A percentile compares a stretch with the other conserved stretches of the same genome.
These are phyloP conservation scores for Rhexocercosporidium sp. DNA, from an alignment of 2,329 filamentous ascomycete genomes.

Conservation along the genomic window DNA sequence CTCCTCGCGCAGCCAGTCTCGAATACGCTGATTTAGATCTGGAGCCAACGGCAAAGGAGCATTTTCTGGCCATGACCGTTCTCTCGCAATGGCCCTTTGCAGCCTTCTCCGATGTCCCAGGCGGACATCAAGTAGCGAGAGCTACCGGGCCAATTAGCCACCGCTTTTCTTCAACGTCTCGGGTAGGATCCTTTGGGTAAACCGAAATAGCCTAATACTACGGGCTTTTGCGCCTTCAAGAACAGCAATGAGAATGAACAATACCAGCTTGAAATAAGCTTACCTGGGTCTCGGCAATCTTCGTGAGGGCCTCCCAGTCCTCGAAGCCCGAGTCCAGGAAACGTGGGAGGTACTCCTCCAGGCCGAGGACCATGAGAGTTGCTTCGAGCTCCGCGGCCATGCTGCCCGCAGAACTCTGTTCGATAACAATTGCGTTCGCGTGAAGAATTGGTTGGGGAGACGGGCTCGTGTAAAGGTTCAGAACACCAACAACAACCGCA, in stretches of 20 bases:
- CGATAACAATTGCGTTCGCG: not conserved
- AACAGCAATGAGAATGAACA: not conserved
- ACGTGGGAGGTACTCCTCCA: not conserved
- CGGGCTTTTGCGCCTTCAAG: not conserved
- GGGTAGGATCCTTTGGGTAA: no score
- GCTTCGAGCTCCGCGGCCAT: slow-evolving; percentile 7
- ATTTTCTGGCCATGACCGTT: not conserved
- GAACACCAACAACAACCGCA: no score
- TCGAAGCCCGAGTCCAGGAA: not conserved
- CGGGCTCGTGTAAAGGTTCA: not conserved
- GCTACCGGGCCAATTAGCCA: not conserved
- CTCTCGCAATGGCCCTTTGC: not conserved
- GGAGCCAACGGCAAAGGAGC: not conserved
- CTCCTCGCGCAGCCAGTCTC: not conserved
- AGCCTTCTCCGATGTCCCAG: not conserved
- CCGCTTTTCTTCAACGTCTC: not conserved
- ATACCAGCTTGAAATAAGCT: not conserved
- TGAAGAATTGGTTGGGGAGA: not conserved
- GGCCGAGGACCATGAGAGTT: not conserved
- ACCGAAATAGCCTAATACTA: not conserved
- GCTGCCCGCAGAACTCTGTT: not conserved
- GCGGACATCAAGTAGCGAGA: not conserved
- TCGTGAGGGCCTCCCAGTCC: not conserved
- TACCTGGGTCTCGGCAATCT: not conserved
- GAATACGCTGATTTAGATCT: not conserved